Conservation (phyloP, 257 asterid species). For the Solanum chilense region DNA sequence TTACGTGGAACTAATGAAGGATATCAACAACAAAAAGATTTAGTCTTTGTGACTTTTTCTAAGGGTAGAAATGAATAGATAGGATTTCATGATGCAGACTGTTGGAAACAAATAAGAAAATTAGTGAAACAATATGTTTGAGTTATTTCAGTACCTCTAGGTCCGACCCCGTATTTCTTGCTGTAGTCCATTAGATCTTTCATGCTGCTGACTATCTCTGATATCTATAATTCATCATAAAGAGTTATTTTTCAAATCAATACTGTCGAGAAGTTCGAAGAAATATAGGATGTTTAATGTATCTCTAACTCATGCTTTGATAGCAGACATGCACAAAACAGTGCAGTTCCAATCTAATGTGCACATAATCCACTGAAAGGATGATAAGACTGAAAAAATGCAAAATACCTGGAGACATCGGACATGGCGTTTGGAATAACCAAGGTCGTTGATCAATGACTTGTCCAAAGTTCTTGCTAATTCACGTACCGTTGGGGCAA, state of each 20-base stretch:
- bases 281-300: background rate
- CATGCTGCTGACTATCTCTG: background rate
- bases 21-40: background rate
- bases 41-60: background rate
- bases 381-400: background rate
- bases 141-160: background rate
- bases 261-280: background rate
- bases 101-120: background rate
- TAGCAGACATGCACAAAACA: background rate
- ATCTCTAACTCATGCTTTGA: background rate
- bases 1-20: background rate
- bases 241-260: background rate
- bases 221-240: background rate
- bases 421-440: constrained; percentile 10
- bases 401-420: constrained; percentile 20
- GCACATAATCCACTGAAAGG: background rate
- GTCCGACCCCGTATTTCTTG: background rate
- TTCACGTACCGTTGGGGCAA: constrained; percentile 4
- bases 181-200: background rate
- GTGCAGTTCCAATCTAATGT: background rate
- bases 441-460: constrained; percentile 6
- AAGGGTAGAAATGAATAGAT: background rate
- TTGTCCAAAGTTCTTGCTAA: constrained; percentile 6
- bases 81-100: background rate
- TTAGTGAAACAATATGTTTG: background rate